A percentile compares a stretch with the other conserved stretches of the same genome.
Evolutionary conservation across 257 asterid species (phyloP).

Genomic region (Cruciata laevipes): DNA sequence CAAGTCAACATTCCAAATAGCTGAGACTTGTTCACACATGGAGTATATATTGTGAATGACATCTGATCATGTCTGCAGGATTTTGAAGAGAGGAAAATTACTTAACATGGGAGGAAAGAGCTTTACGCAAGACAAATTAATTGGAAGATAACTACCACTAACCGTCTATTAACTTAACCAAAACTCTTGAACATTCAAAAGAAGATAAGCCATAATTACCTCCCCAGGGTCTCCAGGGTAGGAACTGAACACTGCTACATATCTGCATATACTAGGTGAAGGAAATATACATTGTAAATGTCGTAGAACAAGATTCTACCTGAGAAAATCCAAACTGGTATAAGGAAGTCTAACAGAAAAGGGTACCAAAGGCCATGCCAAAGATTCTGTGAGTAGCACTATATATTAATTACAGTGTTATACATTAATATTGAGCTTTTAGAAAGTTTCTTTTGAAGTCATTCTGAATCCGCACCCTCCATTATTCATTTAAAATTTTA

Average conservation of each 20-base stretch:
- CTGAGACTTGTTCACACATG: background rate
- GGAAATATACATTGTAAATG: constrained; percentile 18
- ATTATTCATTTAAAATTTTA: background rate
- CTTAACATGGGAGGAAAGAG: background rate
- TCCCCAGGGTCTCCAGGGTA: constrained; percentile 98
- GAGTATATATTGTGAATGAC: background rate
- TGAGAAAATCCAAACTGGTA: background rate
- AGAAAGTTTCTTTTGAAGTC: background rate
- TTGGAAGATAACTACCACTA: background rate
- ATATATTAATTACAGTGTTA: background rate
- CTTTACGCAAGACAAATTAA: background rate
- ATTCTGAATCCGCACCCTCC: background rate
- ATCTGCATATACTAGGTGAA: constrained; percentile 49
- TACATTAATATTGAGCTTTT: background rate
- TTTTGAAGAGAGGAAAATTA: background rate
- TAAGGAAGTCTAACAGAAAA: background rate
- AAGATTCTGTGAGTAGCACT: background rate
- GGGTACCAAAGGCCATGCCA: background rate
- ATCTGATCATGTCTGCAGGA: background rate
- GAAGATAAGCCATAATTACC: constrained; percentile 34
- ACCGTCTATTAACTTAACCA: background rate
- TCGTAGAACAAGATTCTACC: background rate
- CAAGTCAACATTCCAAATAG: background rate
- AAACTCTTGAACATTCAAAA: background rate
- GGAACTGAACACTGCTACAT: constrained; percentile 83